A percentile compares a stretch with the other conserved stretches of the same genome.
Evolutionary conservation across 2,329 filamentous ascomycete genomes (phyloP).

Genomic region (Juglanconis oblonga): DNA sequence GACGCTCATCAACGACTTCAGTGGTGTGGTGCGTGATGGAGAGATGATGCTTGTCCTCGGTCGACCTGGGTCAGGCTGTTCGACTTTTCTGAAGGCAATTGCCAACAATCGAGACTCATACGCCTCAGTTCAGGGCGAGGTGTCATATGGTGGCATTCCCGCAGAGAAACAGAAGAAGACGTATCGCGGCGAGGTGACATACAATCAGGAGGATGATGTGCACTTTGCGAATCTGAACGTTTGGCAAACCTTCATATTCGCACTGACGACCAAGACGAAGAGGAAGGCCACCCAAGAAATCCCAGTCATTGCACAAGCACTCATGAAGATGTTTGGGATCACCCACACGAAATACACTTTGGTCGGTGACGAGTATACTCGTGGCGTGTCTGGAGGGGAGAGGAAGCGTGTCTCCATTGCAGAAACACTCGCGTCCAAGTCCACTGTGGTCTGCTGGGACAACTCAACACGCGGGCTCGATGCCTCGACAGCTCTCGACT

Average conservation of each 20-base stretch:
- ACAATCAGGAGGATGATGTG: conserved; percentile 59
- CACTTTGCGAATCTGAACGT: conserved; percentile 64
- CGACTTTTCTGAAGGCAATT: conserved; percentile 58
- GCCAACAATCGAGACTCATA: conserved; percentile 67
- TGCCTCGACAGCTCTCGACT: conserved; percentile 63
- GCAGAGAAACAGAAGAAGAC: conserved; percentile 45
- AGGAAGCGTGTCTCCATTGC: conserved; percentile 75
- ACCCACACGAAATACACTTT: conserved; percentile 64
- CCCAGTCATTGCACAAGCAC: conserved; percentile 52
- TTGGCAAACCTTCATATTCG: conserved; percentile 64
- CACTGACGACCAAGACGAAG: conserved; percentile 61
- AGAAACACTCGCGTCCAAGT: conserved; percentile 61
- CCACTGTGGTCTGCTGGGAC: conserved; percentile 69
- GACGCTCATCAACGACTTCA: conserved; percentile 47
- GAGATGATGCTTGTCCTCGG: conserved; percentile 58
- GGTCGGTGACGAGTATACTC: conserved; percentile 65
- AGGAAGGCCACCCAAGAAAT: conserved; percentile 60
- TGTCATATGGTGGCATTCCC: conserved; percentile 56
- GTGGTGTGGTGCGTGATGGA: conserved; percentile 52
- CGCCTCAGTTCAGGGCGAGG: conserved; percentile 61
- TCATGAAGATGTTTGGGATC: conserved; percentile 69
- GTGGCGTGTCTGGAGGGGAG: conserved; percentile 61
- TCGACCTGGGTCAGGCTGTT: conserved; percentile 56
- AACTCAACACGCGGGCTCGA: conserved; percentile 67
- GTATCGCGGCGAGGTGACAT: conserved; percentile 63